Evolutionary conservation across 2,329 filamentous ascomycete species (phyloP), one percentile per base, ranked within the genome.

Genomic region (Teratosphaeriaceae sp.): DNA sequence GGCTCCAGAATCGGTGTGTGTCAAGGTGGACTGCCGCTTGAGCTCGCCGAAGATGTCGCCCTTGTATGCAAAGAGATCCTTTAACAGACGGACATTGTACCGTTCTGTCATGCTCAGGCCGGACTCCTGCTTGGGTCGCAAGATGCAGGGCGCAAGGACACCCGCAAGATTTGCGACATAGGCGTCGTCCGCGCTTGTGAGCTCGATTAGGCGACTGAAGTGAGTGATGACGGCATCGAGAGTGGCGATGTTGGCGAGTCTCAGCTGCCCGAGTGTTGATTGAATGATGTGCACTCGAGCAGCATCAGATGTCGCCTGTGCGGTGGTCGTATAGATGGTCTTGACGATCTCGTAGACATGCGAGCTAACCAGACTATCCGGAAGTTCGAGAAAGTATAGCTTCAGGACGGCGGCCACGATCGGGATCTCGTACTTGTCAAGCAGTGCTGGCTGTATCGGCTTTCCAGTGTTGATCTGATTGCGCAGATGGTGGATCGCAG

Each of bases 321-420:
- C 75, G 11, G 88, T 83, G 12, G 85, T 88, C 36, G 81, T 83
- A 71, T 98, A 98, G 52, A 98, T 94, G 2, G 88, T 97, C 69
- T 95, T 89, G 62, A 98, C 83, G 60, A 98, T 97, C 69, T 98
- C 94, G 65, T 98, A 98, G 45, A 98, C 88, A 63, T 97, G 90
- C 30, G 88, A 94, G 44, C 92, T 97, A 48, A 98, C 90, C 49
- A 98, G 76, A n/a, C 92, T 97, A 67, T 98, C 92, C 59, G 92
- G 92, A 44, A 98, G 77, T 69, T 98, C 92, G 51, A 96, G 78
- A 31, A 98, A 79, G 61, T 98, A 98, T 43, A 98, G 74, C 67
- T 96, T 97, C 50, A 98, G 71, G 54, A 94, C 79, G 60, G 87
- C 90, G 36, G 92, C 92, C 62, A 97, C 84, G 52, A 94, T 90